A percentile compares a stretch with the other conserved stretches of the same genome.
phyloP scores from a whole-genome alignment of 163 green algal species.

The Prototheca cutis region DNA sequence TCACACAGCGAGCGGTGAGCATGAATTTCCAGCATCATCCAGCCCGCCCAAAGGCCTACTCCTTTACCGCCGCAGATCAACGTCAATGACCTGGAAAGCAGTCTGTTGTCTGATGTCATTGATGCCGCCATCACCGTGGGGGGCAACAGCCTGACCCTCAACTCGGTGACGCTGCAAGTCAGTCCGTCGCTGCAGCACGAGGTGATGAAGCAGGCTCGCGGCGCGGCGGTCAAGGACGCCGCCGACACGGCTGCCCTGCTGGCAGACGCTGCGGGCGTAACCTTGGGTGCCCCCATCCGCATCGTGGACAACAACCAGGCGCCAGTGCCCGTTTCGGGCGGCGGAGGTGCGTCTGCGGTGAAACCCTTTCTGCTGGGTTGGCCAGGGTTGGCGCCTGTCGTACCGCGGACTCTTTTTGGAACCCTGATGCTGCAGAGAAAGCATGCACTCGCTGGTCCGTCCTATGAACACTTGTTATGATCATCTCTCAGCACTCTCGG shows the following conservation, averaged over 20 bases:
- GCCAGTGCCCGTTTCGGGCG: too few relatives aligned
- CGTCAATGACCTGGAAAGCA: not conserved
- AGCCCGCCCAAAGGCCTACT: too few relatives aligned
- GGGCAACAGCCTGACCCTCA: not conserved
- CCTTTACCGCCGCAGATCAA: not conserved
- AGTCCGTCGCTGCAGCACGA: not conserved
- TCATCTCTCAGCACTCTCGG: too few relatives aligned
- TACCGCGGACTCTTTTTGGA: too few relatives aligned
- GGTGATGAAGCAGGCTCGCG: not conserved
- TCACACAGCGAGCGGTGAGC: too few relatives aligned
- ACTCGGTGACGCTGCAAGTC: not conserved
- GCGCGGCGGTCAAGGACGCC: not conserved
- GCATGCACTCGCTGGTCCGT: too few relatives aligned
- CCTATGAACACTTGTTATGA: too few relatives aligned
- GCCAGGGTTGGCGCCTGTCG: too few relatives aligned
- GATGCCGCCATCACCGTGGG: not conserved
- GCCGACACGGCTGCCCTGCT: not conserved
- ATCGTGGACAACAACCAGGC: slow-evolving; percentile 1
- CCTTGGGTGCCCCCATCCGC: not conserved
- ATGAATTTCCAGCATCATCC: too few relatives aligned
- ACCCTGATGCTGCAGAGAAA: too few relatives aligned
- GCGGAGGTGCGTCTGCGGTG: too few relatives aligned
- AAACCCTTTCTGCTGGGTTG: too few relatives aligned
- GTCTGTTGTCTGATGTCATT: not conserved
- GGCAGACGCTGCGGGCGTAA: not conserved